Percentiles rank a stretch among this genome's conserved stretches.
These are phyloP conservation scores for Mycena floridula DNA, from an alignment of 768 basidiomycete genomes.

Conservation along the genomic window DNA sequence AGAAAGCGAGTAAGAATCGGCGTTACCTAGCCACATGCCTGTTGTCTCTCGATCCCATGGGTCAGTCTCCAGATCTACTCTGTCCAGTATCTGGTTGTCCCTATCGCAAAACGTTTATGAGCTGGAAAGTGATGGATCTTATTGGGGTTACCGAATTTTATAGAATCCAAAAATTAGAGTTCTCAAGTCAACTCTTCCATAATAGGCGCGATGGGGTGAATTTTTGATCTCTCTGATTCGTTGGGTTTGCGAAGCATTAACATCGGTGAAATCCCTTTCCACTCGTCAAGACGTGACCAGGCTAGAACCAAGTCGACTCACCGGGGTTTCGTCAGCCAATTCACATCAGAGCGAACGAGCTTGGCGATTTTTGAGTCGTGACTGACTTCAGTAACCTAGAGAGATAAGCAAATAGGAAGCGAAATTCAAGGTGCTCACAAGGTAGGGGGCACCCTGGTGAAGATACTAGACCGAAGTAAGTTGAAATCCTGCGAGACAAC, in stretches of 20 bases:
- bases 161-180: constrained; percentile 72
- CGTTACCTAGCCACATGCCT: too few species aligned
- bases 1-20: too few species aligned
- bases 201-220: constrained; percentile 54
- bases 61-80: constrained; percentile 71
- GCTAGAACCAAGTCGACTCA: constrained; percentile 15
- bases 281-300: not conserved
- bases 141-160: not conserved
- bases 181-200: constrained; percentile 63
- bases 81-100: constrained; percentile 61
- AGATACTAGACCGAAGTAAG: constrained; percentile 54
- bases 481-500: not conserved
- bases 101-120: constrained; percentile 23
- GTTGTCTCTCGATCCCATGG: constrained; percentile 69
- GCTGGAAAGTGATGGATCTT: not conserved
- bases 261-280: constrained; percentile 67
- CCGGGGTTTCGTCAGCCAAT: constrained; percentile 77
- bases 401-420: constrained; percentile 1
- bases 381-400: constrained; percentile 69
- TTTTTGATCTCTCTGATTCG: constrained; percentile 62
- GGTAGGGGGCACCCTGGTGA: constrained; percentile 69
- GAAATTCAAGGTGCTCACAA: not conserved
- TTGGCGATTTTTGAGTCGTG: constrained; percentile 74
- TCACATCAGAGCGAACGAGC: constrained; percentile 69
- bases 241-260: constrained; percentile 72